phyloP scores from a whole-genome alignment of 2,329 filamentous ascomycete species.

The Fusarium gaditjirri region DNA sequence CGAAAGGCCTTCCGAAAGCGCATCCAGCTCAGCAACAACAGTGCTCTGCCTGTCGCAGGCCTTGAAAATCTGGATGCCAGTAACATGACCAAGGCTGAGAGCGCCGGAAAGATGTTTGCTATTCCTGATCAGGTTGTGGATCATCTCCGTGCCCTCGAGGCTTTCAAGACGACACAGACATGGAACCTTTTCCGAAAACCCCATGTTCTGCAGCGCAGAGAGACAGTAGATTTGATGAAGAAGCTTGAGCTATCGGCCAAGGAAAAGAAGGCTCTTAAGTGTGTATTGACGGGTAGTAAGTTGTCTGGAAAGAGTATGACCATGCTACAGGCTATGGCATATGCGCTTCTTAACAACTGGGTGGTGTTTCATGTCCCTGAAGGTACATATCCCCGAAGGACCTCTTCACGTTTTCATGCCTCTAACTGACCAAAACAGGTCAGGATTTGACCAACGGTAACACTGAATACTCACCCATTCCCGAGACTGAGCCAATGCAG shows the following conservation, averaged over 20 bases:
- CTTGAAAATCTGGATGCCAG: conserved; percentile 69
- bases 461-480: conserved; percentile 81
- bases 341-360: conserved; percentile 86
- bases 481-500: conserved; percentile 64
- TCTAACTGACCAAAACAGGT: conserved; percentile 53
- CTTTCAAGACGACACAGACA: conserved; percentile 89
- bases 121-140: conserved; percentile 79
- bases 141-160: conserved; percentile 82
- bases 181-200: conserved; percentile 90
- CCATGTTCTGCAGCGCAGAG: conserved; percentile 78
- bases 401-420: background rate
- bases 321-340: conserved; percentile 83
- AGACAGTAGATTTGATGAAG: conserved; percentile 78
- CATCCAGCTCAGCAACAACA: conserved; percentile 93
- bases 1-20: conserved; percentile 88
- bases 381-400: conserved; percentile 63
- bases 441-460: conserved; percentile 83
- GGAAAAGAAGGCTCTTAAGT: conserved; percentile 66
- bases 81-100: conserved; percentile 64
- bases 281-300: conserved; percentile 78
- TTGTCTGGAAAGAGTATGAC: conserved; percentile 88
- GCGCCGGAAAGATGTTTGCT: conserved; percentile 73
- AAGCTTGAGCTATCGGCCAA: conserved; percentile 66
- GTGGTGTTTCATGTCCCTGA: conserved; percentile 91
- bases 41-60: conserved; percentile 81